A percentile compares a stretch with the other conserved stretches of the same genome.
These are phyloP conservation scores for Russula virescens DNA, from an alignment of 768 basidiomycete species.

Conservation along the genomic window DNA sequence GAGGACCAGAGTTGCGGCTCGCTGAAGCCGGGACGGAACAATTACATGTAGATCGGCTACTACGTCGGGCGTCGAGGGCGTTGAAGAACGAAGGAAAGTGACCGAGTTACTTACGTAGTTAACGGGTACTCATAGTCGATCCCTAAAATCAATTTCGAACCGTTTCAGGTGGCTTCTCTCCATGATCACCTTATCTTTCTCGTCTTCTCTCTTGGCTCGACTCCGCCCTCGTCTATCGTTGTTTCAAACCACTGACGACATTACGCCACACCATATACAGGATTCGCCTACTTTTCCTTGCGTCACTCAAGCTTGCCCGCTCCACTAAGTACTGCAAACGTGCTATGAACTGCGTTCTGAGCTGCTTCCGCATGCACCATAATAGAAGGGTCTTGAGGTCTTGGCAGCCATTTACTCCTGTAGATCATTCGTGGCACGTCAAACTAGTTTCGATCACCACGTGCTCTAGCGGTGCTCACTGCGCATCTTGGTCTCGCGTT, in stretches of 20 bases:
- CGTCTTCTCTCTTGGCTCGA: too few relatives aligned
- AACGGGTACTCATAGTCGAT: constrained; percentile 10
- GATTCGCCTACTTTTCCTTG: neutral
- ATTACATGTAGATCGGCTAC: neutral
- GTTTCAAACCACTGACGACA: constrained; percentile 2
- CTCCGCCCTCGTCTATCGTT: too few relatives aligned
- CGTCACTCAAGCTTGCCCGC: neutral
- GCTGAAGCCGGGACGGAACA: constrained; percentile 9
- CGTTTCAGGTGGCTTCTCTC: constrained; percentile 14
- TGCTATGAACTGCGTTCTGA: neutral
- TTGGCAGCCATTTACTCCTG: constrained; percentile 1
- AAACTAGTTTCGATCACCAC: constrained; percentile 20
- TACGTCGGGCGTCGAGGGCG: constrained; percentile 10
- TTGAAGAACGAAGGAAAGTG: neutral
- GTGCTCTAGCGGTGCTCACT: neutral
- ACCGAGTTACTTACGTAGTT: constrained; percentile 16
- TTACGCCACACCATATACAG: constrained; percentile 2
- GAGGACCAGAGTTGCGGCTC: neutral
- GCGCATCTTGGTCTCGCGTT: too few relatives aligned
- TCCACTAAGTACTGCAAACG: neutral
- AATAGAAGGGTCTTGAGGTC: constrained; percentile 15
- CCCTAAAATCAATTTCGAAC: constrained; percentile 5
- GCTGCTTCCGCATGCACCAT: neutral
- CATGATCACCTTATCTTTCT: constrained; percentile 6
- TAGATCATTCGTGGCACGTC: constrained; percentile 16